phyloP scores from a whole-genome alignment of 1,284 basidiomycete species.

The Ustilago crameri region DNA sequence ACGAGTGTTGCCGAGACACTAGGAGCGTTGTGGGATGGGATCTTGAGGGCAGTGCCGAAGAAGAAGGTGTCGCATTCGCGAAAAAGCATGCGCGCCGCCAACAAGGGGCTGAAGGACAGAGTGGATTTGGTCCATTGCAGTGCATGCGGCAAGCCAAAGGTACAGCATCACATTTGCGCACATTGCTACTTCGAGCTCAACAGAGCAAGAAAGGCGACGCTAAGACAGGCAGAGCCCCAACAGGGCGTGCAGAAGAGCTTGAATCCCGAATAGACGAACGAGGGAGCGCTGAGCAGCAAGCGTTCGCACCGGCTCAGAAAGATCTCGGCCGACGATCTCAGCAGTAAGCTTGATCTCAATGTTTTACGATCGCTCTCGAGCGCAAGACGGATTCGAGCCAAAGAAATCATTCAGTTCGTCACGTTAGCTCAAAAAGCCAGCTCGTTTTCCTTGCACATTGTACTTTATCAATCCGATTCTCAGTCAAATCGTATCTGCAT shows the following conservation, averaged over 20 bases:
- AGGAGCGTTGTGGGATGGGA: conserved; percentile 81
- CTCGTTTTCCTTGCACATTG: no score
- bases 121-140: conserved; percentile 73
- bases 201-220: conserved; percentile 16
- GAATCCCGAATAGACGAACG: neutral
- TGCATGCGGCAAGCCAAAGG: conserved; percentile 26
- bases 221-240: conserved; percentile 5
- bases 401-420: no score
- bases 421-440: no score
- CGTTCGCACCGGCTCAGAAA: neutral
- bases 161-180: conserved; percentile 80
- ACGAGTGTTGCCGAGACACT: neutral
- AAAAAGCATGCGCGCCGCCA: conserved; percentile 92
- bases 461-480: no score
- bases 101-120: conserved; percentile 95
- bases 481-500: no score
- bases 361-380: no score
- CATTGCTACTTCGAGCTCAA: conserved; percentile 83
- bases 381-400: no score
- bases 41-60: conserved; percentile 92
- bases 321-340: no score
- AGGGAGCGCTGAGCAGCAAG: neutral
- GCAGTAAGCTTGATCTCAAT: no score
- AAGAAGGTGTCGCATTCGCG: conserved; percentile 91
- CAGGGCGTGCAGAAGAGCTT: conserved; percentile 4